Percentiles rank a stretch among this genome's conserved stretches.
phyloP scores from a whole-genome alignment of 208 protist genomes.

The Angomonas deanei region DNA sequence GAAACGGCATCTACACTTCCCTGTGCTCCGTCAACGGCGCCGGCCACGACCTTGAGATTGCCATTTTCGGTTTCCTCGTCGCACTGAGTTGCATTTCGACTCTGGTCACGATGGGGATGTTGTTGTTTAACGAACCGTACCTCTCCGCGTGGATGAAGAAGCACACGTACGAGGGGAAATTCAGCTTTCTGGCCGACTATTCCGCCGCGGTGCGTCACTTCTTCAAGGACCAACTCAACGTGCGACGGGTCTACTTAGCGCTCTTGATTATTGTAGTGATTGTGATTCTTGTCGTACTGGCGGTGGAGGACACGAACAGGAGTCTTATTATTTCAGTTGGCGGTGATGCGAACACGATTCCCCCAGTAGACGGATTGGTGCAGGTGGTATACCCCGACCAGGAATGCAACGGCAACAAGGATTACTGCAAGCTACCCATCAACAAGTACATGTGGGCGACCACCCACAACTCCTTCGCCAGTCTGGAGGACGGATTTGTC shows the following conservation, averaged over 20 bases:
- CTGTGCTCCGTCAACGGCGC: slow-evolving; percentile 19
- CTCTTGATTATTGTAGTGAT: slow-evolving; percentile 15
- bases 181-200: slow-evolving; percentile 8
- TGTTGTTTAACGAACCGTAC: slow-evolving; percentile 15
- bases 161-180: slow-evolving; percentile 20
- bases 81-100: slow-evolving; percentile 29
- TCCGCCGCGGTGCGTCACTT: slow-evolving; percentile 2
- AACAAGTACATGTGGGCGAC: slow-evolving; percentile 35
- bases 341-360: neutral
- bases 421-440: slow-evolving; percentile 24
- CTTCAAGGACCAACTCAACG: slow-evolving; percentile 21
- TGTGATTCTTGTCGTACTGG: slow-evolving; percentile 18
- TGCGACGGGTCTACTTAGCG: slow-evolving; percentile 17
- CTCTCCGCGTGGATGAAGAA: slow-evolving; percentile 12
- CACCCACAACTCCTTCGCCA: slow-evolving; percentile 36
- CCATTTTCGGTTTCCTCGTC: slow-evolving; percentile 18
- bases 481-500: slow-evolving; percentile 32
- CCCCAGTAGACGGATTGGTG: slow-evolving; percentile 8
- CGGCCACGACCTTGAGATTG: slow-evolving; percentile 28
- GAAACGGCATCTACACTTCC: slow-evolving; percentile 9
- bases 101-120: slow-evolving; percentile 13
- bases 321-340: slow-evolving; percentile 7
- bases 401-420: slow-evolving; percentile 24
- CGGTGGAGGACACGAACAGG: slow-evolving; percentile 15
- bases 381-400: slow-evolving; percentile 22